Conservation (phyloP, 768 basidiomycete species). For the Boletus sp. region DNA sequence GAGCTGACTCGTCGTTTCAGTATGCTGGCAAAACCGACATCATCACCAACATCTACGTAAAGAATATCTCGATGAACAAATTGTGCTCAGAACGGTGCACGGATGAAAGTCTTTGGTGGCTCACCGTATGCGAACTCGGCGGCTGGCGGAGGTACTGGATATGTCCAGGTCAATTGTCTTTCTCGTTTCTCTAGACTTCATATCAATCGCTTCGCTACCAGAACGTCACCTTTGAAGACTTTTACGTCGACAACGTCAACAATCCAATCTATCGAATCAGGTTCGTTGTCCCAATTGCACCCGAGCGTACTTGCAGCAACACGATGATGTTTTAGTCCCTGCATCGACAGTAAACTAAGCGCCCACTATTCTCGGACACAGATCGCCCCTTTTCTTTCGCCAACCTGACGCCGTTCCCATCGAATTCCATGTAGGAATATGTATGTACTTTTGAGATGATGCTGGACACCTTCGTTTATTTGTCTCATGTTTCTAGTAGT, state of each 20-base stretch:
- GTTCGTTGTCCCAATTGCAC: conserved; percentile 5
- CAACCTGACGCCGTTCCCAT: no score
- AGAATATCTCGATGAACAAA: conserved; percentile 39
- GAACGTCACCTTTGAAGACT: conserved; percentile 29
- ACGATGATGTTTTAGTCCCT: no score
- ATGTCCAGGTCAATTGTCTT: conserved; percentile 32
- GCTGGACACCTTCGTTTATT: no score
- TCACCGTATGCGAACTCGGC: no score
- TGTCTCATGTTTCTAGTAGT: no score
- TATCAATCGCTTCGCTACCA: not conserved
- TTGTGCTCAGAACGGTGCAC: conserved; percentile 43
- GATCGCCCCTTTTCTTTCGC: no score
- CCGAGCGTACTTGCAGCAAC: not conserved
- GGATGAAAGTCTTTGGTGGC: conserved; percentile 54
- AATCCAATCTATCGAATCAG: conserved; percentile 40
- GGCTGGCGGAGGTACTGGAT: conserved; percentile 47
- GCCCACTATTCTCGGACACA: no score
- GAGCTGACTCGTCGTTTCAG: conserved; percentile 9
- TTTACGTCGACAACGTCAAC: no score
- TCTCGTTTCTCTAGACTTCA: not conserved
- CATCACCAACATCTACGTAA: conserved; percentile 27
- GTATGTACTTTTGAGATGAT: no score
- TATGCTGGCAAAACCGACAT: conserved; percentile 41
- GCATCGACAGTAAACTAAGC: no score
- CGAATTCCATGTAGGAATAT: no score